Evolutionary conservation across 2,329 filamentous ascomycete genomes (phyloP).

Genomic region (Karstenula rhodostoma): DNA sequence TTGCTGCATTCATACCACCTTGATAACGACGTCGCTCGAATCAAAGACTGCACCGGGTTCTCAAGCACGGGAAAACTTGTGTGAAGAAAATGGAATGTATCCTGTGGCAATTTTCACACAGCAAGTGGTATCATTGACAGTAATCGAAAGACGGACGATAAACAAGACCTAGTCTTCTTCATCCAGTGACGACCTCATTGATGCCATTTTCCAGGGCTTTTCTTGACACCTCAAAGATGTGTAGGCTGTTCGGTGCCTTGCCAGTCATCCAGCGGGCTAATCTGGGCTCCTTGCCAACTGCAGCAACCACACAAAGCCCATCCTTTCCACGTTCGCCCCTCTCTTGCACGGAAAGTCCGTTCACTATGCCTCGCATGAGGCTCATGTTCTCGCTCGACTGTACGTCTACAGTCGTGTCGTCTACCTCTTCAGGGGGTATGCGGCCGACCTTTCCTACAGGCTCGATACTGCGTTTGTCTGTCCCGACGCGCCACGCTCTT

Average conservation of each 20-base stretch:
- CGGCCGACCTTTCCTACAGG: conserved; percentile 71
- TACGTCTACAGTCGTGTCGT: conserved; percentile 16
- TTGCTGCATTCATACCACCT: background rate
- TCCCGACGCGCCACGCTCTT: conserved; percentile 80
- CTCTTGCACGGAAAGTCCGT: conserved; percentile 88
- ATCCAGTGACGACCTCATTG: conserved; percentile 16
- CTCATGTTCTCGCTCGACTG: conserved; percentile 29
- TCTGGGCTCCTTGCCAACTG: conserved; percentile 84
- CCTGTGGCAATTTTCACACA: background rate
- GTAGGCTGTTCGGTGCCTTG: conserved; percentile 78
- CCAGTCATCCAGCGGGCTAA: conserved; percentile 81
- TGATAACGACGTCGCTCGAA: background rate
- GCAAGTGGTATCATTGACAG: conserved; percentile 16
- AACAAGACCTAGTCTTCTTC: conserved; percentile 17
- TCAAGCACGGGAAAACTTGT: background rate
- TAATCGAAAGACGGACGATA: conserved; percentile 15
- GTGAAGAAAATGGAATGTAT: background rate
- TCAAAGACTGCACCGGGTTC: background rate
- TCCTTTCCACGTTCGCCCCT: conserved; percentile 75
- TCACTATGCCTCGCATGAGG: conserved; percentile 77
- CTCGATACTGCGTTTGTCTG: conserved; percentile 78
- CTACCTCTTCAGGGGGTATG: conserved; percentile 30
- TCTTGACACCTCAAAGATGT: conserved; percentile 81
- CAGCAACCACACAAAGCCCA: conserved; percentile 85
- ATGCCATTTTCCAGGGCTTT: conserved; percentile 35